Evolutionary conservation across 2,329 filamentous ascomycete species (phyloP).

Genomic region (Sarocladium oryzae): DNA sequence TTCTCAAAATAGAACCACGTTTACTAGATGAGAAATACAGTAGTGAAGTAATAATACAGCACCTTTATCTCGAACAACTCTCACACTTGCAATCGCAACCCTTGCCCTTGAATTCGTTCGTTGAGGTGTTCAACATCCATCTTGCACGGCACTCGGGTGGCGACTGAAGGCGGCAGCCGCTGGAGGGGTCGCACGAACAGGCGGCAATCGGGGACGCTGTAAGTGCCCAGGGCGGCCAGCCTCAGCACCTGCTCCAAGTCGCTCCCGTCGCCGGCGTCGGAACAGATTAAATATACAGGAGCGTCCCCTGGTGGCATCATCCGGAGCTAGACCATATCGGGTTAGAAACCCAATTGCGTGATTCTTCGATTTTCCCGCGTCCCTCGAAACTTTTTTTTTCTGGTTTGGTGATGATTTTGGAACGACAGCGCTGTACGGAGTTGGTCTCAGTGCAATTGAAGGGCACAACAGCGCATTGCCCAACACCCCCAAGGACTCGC

Average conservation of each 20-base stretch:
- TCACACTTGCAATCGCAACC: neutral
- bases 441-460: no score
- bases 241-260: neutral
- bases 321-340: neutral
- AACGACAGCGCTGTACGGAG: no score
- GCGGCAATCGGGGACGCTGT: neutral
- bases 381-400: neutral
- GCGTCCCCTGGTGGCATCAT: constrained; percentile 7
- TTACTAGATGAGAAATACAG: no score
- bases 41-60: no score
- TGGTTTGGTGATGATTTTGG: no score
- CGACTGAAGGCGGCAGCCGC: neutral
- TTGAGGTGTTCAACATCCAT: no score
- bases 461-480: no score
- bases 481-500: no score
- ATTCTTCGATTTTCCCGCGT: neutral
- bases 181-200: neutral
- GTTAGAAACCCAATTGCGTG: constrained; percentile 7
- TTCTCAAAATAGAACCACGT: no score
- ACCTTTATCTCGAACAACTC: no score
- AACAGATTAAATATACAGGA: constrained; percentile 1
- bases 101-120: constrained; percentile 1
- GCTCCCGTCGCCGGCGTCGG: constrained; percentile 4
- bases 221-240: neutral
- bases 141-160: neutral